Base-by-base conservation (phyloP, 139 green algal species). In the Micractinium sp. region DNA sequence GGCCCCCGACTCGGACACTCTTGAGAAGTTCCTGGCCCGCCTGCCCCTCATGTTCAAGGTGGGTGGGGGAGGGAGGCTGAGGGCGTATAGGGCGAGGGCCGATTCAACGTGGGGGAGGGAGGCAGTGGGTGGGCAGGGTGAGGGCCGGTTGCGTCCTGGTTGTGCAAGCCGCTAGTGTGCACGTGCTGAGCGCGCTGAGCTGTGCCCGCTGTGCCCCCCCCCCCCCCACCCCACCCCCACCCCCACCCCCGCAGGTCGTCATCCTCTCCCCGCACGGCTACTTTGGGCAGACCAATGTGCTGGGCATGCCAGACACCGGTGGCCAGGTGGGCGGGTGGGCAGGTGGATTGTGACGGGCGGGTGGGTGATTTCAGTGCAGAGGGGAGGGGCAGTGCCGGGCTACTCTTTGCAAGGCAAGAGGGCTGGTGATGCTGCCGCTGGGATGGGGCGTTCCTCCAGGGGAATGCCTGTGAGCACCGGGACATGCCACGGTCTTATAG, bases 261-360 rank as follows among this genome's bases (percentile, higher is more conserved):
- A 96, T 98, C 84, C 88, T 98, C 35, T 94, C 89, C 19, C 96
- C 96, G 0, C 96, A 98, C 87, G 96, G 96, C 77, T 98, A 94
- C 92, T 98, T 98, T 89, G 96, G 95, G 0, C 96, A 98, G 93
- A 81, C 77, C 39, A 93, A 93, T 35, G 95, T 97, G 81, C 89
- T 97, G 79, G 95, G 95, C 60, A 90, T 95, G 87, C 95, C 95
- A 25, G 95, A 97, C 91, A 97, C 95, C 3, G 93, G 92, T 3
- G 92, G 93, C 39, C 93, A 95, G 91, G 90, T 93, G 73, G 15
- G 88, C 5, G 31, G 29, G 25, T n/a, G n/a, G n/a, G n/a, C n/a
- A n/a, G n/a, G n/a, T n/a, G n/a, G n/a, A n/a, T n/a, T n/a, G n/a
- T n/a, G n/a, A n/a, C n/a, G n/a, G n/a, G n/a, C n/a, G n/a, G n/a